Evolutionary conservation across 2,329 filamentous ascomycete species (phyloP).

Genomic region (Fusarium tupiense): DNA sequence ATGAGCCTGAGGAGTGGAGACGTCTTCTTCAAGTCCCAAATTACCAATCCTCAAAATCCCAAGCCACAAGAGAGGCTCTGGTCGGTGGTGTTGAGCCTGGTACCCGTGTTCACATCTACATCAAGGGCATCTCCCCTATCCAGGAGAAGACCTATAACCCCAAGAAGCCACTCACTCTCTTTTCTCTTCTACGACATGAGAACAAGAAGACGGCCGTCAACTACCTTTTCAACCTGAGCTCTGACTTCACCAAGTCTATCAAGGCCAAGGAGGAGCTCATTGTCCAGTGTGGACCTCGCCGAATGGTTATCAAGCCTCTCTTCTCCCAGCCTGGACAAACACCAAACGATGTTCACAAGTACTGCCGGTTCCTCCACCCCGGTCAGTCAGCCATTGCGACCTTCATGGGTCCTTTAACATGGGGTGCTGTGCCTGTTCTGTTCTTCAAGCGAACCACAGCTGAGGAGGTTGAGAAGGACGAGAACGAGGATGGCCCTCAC

Average conservation of each 20-base stretch:
- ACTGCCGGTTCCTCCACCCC: constrained; percentile 89
- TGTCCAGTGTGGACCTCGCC: constrained; percentile 87
- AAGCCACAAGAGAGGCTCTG: constrained; percentile 81
- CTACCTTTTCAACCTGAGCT: constrained; percentile 86
- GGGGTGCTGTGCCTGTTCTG: constrained; percentile 89
- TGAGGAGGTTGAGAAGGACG: constrained; percentile 54
- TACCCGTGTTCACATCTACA: constrained; percentile 81
- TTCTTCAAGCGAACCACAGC: constrained; percentile 77
- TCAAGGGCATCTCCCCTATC: constrained; percentile 63
- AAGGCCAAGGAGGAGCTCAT: constrained; percentile 94
- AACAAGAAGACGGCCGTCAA: constrained; percentile 93
- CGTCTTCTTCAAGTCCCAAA: constrained; percentile 88
- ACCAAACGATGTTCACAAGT: constrained; percentile 97
- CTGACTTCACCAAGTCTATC: constrained; percentile 78
- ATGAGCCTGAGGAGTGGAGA: constrained; percentile 91
- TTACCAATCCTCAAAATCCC: constrained; percentile 84
- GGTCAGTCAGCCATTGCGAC: constrained; percentile 89
- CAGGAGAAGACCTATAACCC: constrained; percentile 60
- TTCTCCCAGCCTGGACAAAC: constrained; percentile 92
- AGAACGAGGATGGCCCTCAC: constrained; percentile 54
- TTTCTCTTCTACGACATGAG: constrained; percentile 91
- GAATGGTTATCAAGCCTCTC: constrained; percentile 87
- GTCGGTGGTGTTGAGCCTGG: constrained; percentile 88
- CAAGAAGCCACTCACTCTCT: constrained; percentile 72
- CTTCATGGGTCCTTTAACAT: constrained; percentile 90